Conservation (phyloP, 2,329 filamentous ascomycete species). For the Phaeosphaeria sp. region DNA sequence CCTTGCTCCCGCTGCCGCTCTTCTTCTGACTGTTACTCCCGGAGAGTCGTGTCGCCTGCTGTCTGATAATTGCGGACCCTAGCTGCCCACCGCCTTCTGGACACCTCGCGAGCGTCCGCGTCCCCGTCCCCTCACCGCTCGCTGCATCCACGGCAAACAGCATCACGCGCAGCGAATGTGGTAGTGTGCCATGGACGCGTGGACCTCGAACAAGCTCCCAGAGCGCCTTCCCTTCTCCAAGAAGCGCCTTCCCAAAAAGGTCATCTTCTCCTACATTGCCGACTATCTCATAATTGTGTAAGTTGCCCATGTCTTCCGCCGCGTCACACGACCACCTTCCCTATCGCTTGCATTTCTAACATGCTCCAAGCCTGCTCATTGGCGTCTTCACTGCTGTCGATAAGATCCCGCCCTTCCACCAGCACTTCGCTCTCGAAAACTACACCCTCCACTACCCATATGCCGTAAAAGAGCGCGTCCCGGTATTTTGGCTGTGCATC, state of each 20-base stretch:
- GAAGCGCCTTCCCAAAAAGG: slow-evolving; percentile 56
- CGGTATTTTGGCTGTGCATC: slow-evolving; percentile 57
- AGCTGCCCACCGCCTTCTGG: slow-evolving; percentile 11
- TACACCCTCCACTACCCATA: slow-evolving; percentile 65
- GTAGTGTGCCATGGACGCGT: slow-evolving; percentile 42
- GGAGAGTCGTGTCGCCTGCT: slow-evolving; percentile 30
- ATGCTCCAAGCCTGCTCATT: slow-evolving; percentile 55
- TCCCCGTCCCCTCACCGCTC: slow-evolving; percentile 12
- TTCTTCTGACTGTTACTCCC: slow-evolving; percentile 34
- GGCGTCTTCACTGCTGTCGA: slow-evolving; percentile 61
- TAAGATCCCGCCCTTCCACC: slow-evolving; percentile 61
- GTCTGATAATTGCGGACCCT: slow-evolving; percentile 25
- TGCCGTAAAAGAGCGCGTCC: slow-evolving; percentile 61
- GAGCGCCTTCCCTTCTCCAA: slow-evolving; percentile 62
- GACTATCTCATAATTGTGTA: slow-evolving; percentile 67
- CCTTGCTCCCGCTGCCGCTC: slow-evolving; percentile 8
- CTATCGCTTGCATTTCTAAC: slow-evolving; percentile 21
- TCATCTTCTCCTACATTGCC: slow-evolving; percentile 63
- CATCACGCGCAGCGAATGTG: slow-evolving; percentile 20
- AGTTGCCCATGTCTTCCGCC: slow-evolving; percentile 26
- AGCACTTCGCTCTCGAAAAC: slow-evolving; percentile 64
- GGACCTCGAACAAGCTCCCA: slow-evolving; percentile 46
- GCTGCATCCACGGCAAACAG: slow-evolving; percentile 9
- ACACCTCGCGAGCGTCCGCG: slow-evolving; percentile 11
- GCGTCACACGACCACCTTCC: slow-evolving; percentile 45